Evolutionary conservation across 768 basidiomycete species (phyloP), one percentile per base, ranked within the genome.

Genomic region (Tricholoma flavovirens): DNA sequence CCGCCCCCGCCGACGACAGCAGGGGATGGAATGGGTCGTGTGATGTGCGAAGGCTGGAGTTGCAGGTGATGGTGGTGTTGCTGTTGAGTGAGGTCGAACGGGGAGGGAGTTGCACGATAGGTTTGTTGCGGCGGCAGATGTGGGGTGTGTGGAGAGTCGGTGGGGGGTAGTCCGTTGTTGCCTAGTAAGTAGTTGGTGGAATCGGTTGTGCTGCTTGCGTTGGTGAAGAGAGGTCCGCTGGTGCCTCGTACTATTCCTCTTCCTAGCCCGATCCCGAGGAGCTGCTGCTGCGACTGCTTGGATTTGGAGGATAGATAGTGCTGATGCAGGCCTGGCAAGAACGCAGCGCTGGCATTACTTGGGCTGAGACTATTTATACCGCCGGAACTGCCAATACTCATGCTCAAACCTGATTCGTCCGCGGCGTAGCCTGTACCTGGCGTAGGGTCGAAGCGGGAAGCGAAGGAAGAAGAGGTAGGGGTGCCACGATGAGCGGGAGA

Each of bases 261-360:
- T 46, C 64, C 69, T 24, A 72, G 58, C 8, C 67, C 69, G 14
- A 32, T 26, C 12, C 67, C 69, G n/a, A 32, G 38, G 5, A 63
- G 71, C 51, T 69, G 67, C 19, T 67, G 64, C 49, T 71, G 67
- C 9, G 65, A 66, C 56, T 73, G 71, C 56, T 73, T 72, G 12
- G 71, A 71, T 60, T 82, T 84, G 10, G 82, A 72, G 54, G 72
- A 77, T 42, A 81, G 70, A 59, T 88, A 89, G 60, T 84, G 81
- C 33, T 80, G 78, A 59, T 87, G 86, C 36, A 88, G 70, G 8
- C 86, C 80, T 1, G 88, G 87, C 9, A 93, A 74, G 75, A 93
- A 93, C 8, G 90, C 90, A 1, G 87, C 89, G 33, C 86, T 88
- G 2, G 90, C 88, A 64, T 92, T 91, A 50, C 86, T 87, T 0